Percentiles rank a stretch among this genome's conserved stretches.
phyloP scores from a whole-genome alignment of 768 basidiomycete genomes.

The Naganishia friedmannii region DNA sequence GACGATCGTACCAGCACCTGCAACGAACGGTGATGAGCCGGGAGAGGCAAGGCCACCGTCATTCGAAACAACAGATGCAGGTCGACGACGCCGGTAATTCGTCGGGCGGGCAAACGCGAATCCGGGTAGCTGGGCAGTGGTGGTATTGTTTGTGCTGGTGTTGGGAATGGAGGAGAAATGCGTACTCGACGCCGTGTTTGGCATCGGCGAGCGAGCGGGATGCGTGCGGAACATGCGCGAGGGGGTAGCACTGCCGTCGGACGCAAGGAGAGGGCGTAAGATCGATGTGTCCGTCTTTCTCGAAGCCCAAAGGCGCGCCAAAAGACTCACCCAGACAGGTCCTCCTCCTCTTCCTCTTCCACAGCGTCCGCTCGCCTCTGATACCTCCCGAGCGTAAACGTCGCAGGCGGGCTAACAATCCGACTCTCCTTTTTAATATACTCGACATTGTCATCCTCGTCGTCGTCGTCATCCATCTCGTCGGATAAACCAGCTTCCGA shows the following conservation, averaged over 20 bases:
- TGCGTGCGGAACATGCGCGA: background rate
- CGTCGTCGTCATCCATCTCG: conserved; percentile 10
- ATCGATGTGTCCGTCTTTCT: too few relatives aligned
- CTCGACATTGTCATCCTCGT: conserved; percentile 6
- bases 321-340: background rate
- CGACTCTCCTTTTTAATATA: conserved; percentile 21
- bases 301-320: background rate
- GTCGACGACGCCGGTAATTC: conserved; percentile 31
- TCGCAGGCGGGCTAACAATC: background rate
- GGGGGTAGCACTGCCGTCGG: background rate
- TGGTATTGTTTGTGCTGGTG: background rate
- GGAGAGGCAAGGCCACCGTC: conserved; percentile 12
- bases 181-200: background rate
- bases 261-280: background rate
- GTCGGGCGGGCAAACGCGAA: conserved; percentile 32
- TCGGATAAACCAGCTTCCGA: conserved; percentile 26
- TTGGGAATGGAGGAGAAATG: conserved; percentile 9
- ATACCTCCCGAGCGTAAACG: background rate
- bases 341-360: background rate
- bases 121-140: background rate
- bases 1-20: background rate
- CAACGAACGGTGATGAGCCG: background rate
- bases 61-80: background rate
- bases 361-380: background rate
- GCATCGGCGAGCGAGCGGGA: background rate